Base-by-base conservation (phyloP, 768 basidiomycete species). In the Leccinum truebloodii region DNA sequence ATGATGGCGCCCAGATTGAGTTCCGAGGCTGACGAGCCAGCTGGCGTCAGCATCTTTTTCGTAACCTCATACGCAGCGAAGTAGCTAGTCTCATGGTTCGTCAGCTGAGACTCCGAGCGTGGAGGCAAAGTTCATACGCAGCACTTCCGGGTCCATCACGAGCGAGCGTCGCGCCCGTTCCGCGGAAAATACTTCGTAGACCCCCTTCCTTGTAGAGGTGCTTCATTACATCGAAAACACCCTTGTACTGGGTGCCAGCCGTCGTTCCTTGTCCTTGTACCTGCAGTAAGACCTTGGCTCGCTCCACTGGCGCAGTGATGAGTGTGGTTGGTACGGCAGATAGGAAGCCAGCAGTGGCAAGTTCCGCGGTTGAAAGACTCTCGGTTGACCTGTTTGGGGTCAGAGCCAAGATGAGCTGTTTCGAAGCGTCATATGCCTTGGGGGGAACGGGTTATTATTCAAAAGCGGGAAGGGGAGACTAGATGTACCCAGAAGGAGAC, bases 131-230 rank as follows among this genome's bases (percentile, higher is more conserved):
- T 41, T 81, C 93, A 71, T 78, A 97, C 90, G 91, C 95, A 63
- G 97, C 97, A 72, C 90, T 94, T 52, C 97, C 97, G 1, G 97
- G 97, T 44, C 94, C 95, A 75, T 99, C 97, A 60, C 97, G 85
- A 48, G 89, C 92, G 14, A 99, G 78, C 0, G 97, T 99, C n/a
- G 97, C 97, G 58, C 82, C 81, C 4, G 95, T 91, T 48, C 97
- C 97, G 63, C 96, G 84, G 78, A 89, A 98, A 61, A 99, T 91
- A 70, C 92, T 94, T 63, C 84, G 83, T 20, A 98, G 60, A 44
- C 97, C 97, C 28, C 97, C 97, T 77, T 98, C 95, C 63, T 83
- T 86, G 79, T 99, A 98, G 20, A 98, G 80, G 69, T 94, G 90
- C 63, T 82, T 82, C 63, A 98, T 82, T 2, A 97, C 97, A 73